These are phyloP conservation scores for Coccomyxa sp. DNA, from an alignment of 139 green algal genomes.

Conservation along the genomic window DNA sequence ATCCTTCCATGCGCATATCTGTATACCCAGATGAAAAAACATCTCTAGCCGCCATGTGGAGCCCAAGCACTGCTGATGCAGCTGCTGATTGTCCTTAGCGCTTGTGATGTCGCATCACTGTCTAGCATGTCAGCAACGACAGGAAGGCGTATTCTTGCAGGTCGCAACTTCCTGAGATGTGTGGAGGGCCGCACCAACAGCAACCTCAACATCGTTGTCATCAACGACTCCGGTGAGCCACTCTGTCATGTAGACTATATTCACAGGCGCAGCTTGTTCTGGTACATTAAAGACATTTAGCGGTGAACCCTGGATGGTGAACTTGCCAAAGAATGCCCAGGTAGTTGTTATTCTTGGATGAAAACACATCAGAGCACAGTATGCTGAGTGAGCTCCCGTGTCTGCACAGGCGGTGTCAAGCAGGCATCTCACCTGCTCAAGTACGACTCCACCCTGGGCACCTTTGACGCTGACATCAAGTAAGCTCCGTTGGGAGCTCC, in stretches of 20 bases:
- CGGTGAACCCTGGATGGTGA: too few species aligned
- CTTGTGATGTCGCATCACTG: not conserved
- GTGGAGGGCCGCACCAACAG: slow-evolving; percentile 56
- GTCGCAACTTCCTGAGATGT: slow-evolving; percentile 91
- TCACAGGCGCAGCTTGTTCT: not conserved
- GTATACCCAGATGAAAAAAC: too few species aligned
- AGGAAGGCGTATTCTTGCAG: not conserved
- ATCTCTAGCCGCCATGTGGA: too few species aligned
- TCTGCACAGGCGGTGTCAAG: slow-evolving; percentile 23
- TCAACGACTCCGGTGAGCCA: slow-evolving; percentile 95
- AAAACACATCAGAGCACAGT: not conserved
- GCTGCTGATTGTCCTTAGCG: too few species aligned
- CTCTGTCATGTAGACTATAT: too few species aligned
- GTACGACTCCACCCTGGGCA: slow-evolving; percentile 98
- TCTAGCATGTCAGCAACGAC: not conserved
- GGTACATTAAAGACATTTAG: not conserved
- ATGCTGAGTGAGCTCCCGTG: not conserved
- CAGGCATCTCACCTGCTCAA: slow-evolving; percentile 98
- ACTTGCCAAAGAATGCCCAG: too few species aligned
- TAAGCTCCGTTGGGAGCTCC: slow-evolving; percentile 8
- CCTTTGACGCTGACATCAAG: slow-evolving; percentile 94
- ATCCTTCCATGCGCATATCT: too few species aligned
- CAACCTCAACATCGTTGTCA: slow-evolving; percentile 83
- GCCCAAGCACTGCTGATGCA: too few species aligned
- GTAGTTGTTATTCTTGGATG: too few species aligned